Percentiles rank a stretch among this genome's conserved stretches.
These are phyloP conservation scores for Mycena belliarum DNA, from an alignment of 768 basidiomycete species.

Conservation along the genomic window DNA sequence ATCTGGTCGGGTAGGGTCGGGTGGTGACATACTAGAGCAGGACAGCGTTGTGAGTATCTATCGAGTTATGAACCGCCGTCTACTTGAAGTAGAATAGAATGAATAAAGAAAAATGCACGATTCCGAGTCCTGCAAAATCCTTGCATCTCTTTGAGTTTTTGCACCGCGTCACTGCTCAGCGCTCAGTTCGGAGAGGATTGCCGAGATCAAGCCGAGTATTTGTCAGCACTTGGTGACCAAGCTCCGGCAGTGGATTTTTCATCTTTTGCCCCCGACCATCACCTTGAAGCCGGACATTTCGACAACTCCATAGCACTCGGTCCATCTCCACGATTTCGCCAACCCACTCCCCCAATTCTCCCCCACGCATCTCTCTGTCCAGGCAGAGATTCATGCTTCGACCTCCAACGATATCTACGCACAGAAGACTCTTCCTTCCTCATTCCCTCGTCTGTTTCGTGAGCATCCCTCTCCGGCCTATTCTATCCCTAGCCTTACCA, in stretches of 20 bases:
- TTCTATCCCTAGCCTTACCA: not conserved
- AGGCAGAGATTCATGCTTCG: slow-evolving; percentile 92
- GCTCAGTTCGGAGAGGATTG: too few species aligned
- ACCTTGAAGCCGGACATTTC: not conserved
- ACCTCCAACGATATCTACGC: slow-evolving; percentile 76
- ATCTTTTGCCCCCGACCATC: not conserved
- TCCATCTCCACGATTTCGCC: slow-evolving; percentile 65
- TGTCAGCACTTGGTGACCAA: not conserved
- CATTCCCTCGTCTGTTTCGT: slow-evolving; percentile 57
- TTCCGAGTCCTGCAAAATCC: too few species aligned
- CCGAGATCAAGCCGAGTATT: not conserved
- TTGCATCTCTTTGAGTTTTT: too few species aligned
- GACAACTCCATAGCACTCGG: slow-evolving; percentile 7
- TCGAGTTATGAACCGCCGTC: slow-evolving; percentile 36
- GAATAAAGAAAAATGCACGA: too few species aligned
- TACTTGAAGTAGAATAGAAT: not conserved
- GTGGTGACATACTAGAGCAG: slow-evolving; percentile 93
- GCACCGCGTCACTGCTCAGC: too few species aligned
- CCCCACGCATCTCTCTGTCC: slow-evolving; percentile 57
- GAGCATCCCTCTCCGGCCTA: slow-evolving; percentile 23
- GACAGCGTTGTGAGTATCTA: slow-evolving; percentile 79
- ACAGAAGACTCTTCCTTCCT: slow-evolving; percentile 56
- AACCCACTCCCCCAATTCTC: slow-evolving; percentile 44
- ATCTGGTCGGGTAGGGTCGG: slow-evolving; percentile 87
- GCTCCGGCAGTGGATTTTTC: not conserved